A percentile compares a stretch with the other conserved stretches of the same genome.
phyloP scores from a whole-genome alignment of 2,329 filamentous ascomycete genomes.

The Epichloe gansuensis region DNA sequence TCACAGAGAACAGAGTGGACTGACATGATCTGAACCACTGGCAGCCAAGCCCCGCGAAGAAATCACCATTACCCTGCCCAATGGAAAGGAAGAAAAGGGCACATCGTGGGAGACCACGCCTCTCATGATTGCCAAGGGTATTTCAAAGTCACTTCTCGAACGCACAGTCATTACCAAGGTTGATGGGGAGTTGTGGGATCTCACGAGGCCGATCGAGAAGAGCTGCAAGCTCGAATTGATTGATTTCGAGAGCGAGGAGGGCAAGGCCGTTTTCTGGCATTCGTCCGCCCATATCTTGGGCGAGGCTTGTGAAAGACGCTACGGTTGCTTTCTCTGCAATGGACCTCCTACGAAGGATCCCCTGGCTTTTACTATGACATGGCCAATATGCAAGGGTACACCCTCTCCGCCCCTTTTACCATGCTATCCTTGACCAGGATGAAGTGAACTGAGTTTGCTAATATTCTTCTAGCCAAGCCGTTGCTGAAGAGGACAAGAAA shows the following conservation, averaged over 20 bases:
- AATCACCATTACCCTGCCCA: constrained; percentile 62
- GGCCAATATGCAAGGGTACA: constrained; percentile 41
- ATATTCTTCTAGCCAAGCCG: constrained; percentile 47
- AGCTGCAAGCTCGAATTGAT: constrained; percentile 77
- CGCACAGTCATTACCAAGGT: constrained; percentile 78
- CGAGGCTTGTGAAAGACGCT: constrained; percentile 82
- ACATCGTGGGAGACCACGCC: constrained; percentile 91
- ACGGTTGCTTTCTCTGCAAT: constrained; percentile 84
- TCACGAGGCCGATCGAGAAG: constrained; percentile 79
- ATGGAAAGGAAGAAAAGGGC: constrained; percentile 59
- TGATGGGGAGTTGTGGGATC: constrained; percentile 80
- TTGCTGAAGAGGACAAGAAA: constrained; percentile 74
- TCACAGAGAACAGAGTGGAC: not conserved
- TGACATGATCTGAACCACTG: constrained; percentile 19
- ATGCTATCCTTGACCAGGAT: not conserved
- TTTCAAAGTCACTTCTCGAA: constrained; percentile 75
- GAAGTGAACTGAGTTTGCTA: constrained; percentile 6
- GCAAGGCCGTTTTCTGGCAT: constrained; percentile 96
- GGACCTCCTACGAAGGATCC: constrained; percentile 75
- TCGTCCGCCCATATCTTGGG: constrained; percentile 93
- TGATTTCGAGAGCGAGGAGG: constrained; percentile 52
- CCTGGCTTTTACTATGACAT: constrained; percentile 94
- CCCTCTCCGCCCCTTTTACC: not conserved
- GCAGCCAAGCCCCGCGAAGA: constrained; percentile 54
- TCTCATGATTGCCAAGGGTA: constrained; percentile 61